Evolutionary conservation across 2,329 filamentous ascomycete genomes (phyloP), one percentile per base, ranked within the genome.

Genomic region (Cladosporium phlei): DNA sequence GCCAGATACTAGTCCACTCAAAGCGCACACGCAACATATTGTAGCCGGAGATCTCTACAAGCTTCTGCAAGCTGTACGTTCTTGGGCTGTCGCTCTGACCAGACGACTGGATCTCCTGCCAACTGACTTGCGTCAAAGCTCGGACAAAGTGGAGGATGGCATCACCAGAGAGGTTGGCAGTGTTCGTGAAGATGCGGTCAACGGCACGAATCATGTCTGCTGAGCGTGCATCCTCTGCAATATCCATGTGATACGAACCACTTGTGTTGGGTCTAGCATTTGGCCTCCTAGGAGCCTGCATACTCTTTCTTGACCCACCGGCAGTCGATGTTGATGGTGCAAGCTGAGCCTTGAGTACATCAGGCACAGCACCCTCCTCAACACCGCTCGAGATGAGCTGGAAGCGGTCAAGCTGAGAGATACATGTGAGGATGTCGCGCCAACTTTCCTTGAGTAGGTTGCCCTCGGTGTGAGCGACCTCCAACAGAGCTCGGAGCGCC

Each of bases 11-110:
- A 10, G 86, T 94, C 93, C 93, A 98, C 65, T 98, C 93, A 59
- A 97, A 97, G 59, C 93, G 85, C 27, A 98, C 91, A 74, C 93
- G 83, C 49, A 88, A 89, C 93, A 98, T 98, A 72, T 98, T 98
- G 79, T 98, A 98, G 68, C 95, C 96, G 66, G 88, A 95, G 67
- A 98, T 97, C 68, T 98, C 93, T 12, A 98, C 94, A 53, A 98
- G 80, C 68, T 98, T 98, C 63, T 98, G 93, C 52, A 98, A 72
- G 70, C 90, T 96, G 75, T 96, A 98, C 7, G 91, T 98, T 46
- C 94, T 82, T 9, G 93, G 93, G 17, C 88, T 94, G 51, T 98
- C 93, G 61, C 91, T 96, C 47, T 91, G 88, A 0, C 93, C 93
- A 0, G 93, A 97, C 3, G 93, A 95, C 64, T 94, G 91, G 61